These are phyloP conservation scores for Hanseniaspora thailandica DNA, from an alignment of 805 yeast species.

Conservation along the genomic window DNA sequence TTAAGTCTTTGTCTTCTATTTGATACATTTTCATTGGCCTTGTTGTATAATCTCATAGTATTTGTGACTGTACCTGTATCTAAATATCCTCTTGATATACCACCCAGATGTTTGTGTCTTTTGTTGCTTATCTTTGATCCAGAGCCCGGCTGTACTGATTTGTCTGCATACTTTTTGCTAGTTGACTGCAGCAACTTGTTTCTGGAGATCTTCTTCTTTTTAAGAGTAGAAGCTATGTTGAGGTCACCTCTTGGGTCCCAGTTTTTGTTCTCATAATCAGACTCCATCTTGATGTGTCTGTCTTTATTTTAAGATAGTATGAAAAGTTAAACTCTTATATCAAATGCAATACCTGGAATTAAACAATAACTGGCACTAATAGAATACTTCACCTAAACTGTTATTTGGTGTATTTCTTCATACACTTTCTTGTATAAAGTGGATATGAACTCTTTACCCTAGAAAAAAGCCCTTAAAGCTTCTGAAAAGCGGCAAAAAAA, in stretches of 20 bases:
- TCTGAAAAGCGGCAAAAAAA: no score
- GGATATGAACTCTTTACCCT: no score
- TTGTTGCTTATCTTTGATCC: neutral
- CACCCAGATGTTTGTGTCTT: constrained; percentile 4
- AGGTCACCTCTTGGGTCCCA: neutral
- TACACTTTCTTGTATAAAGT: no score
- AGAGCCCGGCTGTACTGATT: neutral
- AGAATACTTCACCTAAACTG: no score
- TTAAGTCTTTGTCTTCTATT: constrained; percentile 2
- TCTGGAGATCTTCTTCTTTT: constrained; percentile 7
- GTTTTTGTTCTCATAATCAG: neutral
- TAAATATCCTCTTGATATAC: constrained; percentile 8
- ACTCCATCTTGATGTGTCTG: no score
- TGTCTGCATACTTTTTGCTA: constrained; percentile 4
- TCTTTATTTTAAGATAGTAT: no score
- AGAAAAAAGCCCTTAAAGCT: no score
- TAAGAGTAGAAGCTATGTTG: neutral
- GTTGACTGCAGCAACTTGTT: neutral
- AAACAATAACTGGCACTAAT: no score
- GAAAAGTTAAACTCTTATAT: no score
- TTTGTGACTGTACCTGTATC: constrained; percentile 4
- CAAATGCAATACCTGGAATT: no score
- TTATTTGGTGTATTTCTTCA: no score
- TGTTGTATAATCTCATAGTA: constrained; percentile 12
- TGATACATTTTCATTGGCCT: neutral